Conservation (phyloP, 345 rosid genomes). For the Eucalyptus shirleyi region DNA sequence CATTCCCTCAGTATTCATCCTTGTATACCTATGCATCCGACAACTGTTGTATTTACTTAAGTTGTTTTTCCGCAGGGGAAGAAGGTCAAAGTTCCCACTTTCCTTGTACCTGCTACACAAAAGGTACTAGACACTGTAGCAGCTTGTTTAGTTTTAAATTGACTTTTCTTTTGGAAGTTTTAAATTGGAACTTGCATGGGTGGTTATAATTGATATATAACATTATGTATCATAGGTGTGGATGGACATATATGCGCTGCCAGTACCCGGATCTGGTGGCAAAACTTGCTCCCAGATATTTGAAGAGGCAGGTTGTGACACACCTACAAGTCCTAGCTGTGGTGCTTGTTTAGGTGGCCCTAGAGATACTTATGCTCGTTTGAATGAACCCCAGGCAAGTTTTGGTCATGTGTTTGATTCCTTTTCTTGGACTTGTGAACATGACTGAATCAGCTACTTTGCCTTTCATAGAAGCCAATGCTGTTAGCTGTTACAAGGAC, state of each 20-base stretch:
- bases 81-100: conserved; percentile 91
- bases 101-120: conserved; percentile 95
- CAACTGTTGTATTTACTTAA: background rate
- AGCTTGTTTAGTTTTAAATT: background rate
- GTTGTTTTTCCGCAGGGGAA: conserved; percentile 44
- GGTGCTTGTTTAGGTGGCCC: conserved; percentile 99
- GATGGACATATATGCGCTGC: conserved; percentile 81
- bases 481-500: background rate
- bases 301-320: conserved; percentile 97
- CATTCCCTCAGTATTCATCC: background rate
- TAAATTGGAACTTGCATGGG: background rate
- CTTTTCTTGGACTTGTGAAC: background rate
- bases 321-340: conserved; percentile 92
- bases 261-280: conserved; percentile 94
- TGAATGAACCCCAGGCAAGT: conserved; percentile 79
- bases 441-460: background rate
- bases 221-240: conserved; percentile 44
- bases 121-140: conserved; percentile 27
- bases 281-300: conserved; percentile 95
- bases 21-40: background rate
- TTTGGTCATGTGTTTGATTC: background rate
- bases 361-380: conserved; percentile 80
- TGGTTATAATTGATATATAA: background rate
- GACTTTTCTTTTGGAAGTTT: background rate
- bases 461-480: background rate